Evolutionary conservation across 2,329 filamentous ascomycete genomes (phyloP).

Genomic region (Stylonectria norvegica): DNA sequence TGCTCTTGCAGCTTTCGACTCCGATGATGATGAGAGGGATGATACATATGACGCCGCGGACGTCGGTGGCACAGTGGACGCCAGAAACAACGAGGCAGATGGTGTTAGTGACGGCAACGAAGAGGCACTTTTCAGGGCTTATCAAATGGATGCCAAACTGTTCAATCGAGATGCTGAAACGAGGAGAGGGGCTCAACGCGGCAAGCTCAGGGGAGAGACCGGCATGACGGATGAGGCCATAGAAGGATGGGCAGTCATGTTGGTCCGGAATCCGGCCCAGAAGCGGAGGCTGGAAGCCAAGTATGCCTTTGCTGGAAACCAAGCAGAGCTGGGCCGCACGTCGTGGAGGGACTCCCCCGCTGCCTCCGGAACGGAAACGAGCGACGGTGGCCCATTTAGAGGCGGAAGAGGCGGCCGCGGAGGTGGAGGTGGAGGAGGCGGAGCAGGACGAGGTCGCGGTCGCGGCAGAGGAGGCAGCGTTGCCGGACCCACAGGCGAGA

Average conservation of each 20-base stretch:
- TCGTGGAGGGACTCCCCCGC: conserved; percentile 58
- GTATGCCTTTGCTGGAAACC: conserved; percentile 64
- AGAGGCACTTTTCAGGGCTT: conserved; percentile 69
- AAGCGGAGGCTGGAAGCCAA: conserved; percentile 68
- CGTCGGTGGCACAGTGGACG: conserved; percentile 83
- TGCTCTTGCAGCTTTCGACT: conserved; percentile 83
- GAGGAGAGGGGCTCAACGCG: conserved; percentile 60
- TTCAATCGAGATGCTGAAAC: conserved; percentile 73
- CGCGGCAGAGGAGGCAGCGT: conserved; percentile 57
- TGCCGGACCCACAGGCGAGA: conserved; percentile 63
- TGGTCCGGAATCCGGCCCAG: conserved; percentile 67
- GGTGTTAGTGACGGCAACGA: conserved; percentile 56
- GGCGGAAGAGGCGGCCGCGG: conserved; percentile 45
- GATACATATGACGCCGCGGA: conserved; percentile 94
- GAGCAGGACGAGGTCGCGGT: conserved; percentile 49
- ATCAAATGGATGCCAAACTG: conserved; percentile 57
- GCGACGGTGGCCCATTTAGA: conserved; percentile 43
- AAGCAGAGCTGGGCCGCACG: conserved; percentile 62
- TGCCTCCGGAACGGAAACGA: conserved; percentile 56
- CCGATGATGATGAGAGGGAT: conserved; percentile 92
- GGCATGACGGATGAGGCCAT: conserved; percentile 91
- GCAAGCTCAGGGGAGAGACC: conserved; percentile 67
- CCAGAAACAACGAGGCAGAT: conserved; percentile 54
- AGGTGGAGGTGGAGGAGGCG: conserved; percentile 46
- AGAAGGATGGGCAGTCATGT: conserved; percentile 91